Evolutionary conservation across 257 asterid genomes (phyloP).

Genomic region (Lithospermum erythrorhizon): DNA sequence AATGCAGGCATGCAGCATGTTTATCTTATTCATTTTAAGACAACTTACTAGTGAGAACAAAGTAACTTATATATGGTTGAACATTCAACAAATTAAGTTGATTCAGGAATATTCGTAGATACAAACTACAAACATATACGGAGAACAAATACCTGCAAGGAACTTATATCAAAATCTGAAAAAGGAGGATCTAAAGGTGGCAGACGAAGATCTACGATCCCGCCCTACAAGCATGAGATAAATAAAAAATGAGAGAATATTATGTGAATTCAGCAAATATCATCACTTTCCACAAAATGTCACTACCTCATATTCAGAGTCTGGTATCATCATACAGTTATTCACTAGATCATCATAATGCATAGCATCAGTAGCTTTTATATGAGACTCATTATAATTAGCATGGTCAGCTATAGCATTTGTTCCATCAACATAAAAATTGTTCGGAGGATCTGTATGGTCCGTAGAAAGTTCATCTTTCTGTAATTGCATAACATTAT

Average conservation of each 20-base stretch:
- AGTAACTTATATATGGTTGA: not conserved
- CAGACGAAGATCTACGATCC: constrained; percentile 35
- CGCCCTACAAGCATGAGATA: constrained; percentile 36
- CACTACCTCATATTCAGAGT: constrained; percentile 55
- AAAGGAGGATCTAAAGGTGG: constrained; percentile 53
- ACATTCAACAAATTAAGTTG: not conserved
- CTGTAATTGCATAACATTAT: constrained; percentile 37
- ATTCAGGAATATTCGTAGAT: not conserved
- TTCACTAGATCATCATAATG: constrained; percentile 47
- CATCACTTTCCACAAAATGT: not conserved
- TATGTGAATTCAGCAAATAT: not conserved
- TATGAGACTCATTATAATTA: constrained; percentile 29
- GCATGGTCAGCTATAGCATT: constrained; percentile 30
- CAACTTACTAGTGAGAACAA: not conserved
- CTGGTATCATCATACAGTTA: constrained; percentile 30
- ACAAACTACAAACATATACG: constrained; percentile 8
- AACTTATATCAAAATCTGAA: constrained; percentile 51
- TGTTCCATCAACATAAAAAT: constrained; percentile 31
- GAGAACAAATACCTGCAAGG: constrained; percentile 60
- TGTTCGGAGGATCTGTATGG: constrained; percentile 30
- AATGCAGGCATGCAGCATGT: not conserved
- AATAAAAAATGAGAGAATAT: constrained; percentile 5
- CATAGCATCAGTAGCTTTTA: constrained; percentile 30
- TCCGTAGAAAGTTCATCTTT: constrained; percentile 30
- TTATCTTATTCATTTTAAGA: not conserved